Conservation (phyloP, 2,329 filamentous ascomycete genomes). For the Leptographium flavum region DNA sequence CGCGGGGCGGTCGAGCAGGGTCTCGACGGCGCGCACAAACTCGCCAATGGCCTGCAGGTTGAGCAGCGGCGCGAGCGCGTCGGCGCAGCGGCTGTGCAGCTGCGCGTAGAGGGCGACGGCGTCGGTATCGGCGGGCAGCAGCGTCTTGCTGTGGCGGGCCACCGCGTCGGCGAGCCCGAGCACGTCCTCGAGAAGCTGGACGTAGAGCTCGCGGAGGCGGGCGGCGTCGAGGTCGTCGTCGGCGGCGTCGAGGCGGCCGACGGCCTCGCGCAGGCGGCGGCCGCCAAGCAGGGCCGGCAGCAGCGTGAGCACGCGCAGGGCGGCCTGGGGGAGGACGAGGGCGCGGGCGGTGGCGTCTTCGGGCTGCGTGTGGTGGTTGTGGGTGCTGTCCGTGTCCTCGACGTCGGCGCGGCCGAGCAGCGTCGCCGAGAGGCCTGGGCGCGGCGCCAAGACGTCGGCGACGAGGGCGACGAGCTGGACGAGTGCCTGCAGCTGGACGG, state of each 20-base stretch:
- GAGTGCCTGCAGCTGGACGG: slow-evolving; percentile 65
- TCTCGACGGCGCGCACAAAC: slow-evolving; percentile 78
- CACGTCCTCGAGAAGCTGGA: slow-evolving; percentile 50
- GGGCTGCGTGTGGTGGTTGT: no score
- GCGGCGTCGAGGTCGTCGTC: slow-evolving; percentile 52
- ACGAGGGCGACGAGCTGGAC: slow-evolving; percentile 64
- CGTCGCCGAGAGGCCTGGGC: slow-evolving; percentile 57
- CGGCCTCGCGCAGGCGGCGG: slow-evolving; percentile 39
- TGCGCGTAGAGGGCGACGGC: no score
- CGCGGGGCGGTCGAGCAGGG: slow-evolving; percentile 62
- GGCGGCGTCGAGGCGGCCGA: slow-evolving; percentile 41
- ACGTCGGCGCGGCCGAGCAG: slow-evolving; percentile 48
- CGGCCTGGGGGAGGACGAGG: slow-evolving; percentile 34
- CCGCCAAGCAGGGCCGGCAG: slow-evolving; percentile 45
- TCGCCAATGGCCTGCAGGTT: slow-evolving; percentile 74
- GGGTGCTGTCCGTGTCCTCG: slow-evolving; percentile 1
- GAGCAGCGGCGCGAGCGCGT: slow-evolving; percentile 65
- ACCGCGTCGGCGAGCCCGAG: slow-evolving; percentile 51
- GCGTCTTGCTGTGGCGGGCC: no score
- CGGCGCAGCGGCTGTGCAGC: slow-evolving; percentile 46
- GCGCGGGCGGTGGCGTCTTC: slow-evolving; percentile 12
- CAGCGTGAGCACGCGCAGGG: slow-evolving; percentile 39
- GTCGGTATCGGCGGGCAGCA: no score
- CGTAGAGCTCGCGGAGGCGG: slow-evolving; percentile 56
- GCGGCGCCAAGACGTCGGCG: slow-evolving; percentile 59